A percentile compares a stretch with the other conserved stretches of the same genome.
These are phyloP conservation scores for Dissophora globulifera DNA, from an alignment of 192 early-diverging fungal species.

Conservation along the genomic window DNA sequence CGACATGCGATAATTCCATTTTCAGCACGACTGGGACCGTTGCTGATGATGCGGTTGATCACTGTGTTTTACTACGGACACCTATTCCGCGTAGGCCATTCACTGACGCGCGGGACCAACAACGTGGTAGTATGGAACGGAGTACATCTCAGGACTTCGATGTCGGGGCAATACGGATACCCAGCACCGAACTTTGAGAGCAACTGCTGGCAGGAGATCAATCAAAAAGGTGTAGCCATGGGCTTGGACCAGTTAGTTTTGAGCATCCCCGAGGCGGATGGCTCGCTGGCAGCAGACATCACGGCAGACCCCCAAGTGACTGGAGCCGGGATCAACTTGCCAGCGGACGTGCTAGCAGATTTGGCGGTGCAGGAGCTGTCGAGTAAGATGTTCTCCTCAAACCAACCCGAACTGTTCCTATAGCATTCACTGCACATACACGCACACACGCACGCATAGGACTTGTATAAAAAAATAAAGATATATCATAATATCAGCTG, in stretches of 20 bases:
- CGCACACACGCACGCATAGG: too few relatives aligned
- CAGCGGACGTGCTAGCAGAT: constrained; percentile 11
- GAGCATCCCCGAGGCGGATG: constrained; percentile 13
- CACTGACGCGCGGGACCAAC: constrained; percentile 25
- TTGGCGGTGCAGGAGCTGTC: constrained; percentile 12
- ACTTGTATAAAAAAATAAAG: too few relatives aligned
- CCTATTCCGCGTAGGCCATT: constrained; percentile 41
- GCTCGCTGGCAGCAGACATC: background rate
- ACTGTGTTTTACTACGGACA: constrained; percentile 53
- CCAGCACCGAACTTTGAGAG: constrained; percentile 47
- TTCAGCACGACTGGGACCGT: constrained; percentile 39
- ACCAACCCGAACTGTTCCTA: constrained; percentile 13
- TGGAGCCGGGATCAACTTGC: constrained; percentile 3
- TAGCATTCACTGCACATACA: too few relatives aligned
- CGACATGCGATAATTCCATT: constrained; percentile 44
- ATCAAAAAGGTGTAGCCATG: constrained; percentile 33
- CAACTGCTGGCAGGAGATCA: constrained; percentile 45
- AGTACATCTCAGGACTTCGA: constrained; percentile 41
- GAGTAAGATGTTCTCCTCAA: background rate
- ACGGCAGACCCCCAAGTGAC: background rate
- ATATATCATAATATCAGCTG: too few relatives aligned
- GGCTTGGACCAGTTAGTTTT: constrained; percentile 31
- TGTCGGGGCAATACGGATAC: constrained; percentile 49
- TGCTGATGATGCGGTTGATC: constrained; percentile 52
- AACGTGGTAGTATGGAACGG: constrained; percentile 55